Base-by-base conservation (phyloP, 2,329 filamentous ascomycete genomes). In the Nigrospora oryzae region DNA sequence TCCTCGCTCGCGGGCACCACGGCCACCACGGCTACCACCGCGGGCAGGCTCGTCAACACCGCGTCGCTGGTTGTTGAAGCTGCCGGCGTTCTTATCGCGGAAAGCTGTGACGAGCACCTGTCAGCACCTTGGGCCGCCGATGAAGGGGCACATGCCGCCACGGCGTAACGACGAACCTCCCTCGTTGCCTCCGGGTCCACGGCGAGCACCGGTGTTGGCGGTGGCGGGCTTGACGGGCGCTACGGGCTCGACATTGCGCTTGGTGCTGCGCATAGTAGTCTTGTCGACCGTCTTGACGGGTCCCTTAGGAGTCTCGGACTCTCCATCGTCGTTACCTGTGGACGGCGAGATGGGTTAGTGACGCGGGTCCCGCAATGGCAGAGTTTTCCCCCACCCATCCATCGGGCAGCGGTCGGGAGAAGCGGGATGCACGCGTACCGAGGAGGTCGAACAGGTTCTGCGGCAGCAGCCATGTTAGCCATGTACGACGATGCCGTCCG, bases 361-460 rank as follows among this genome's bases (percentile, higher is more conserved):
- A 42, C 51, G 23, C 23, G 23, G 23, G 23, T 28, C 23, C 23
- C 23, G 23, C 23, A 28, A 17, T 15, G 45, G 46, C 48, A 53
- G 43, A 56, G 43, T 53, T 51, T 56, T 56, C 51, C 51, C 43
- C 38, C 19, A 19, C 5, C 5, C 14, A 36, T 36, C 15, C 15
- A 36, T 36, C 34, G 40, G 13, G 23, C 23, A 10, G 23, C 19
- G 32, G 40, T 23, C 51, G 48, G 47, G 48, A 47, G 40, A n/a
- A 48, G 53, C 46, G 53, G 49, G 46, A 45, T 49, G 53, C 51
- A 51, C 56, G 64, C 70, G 63, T 95, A 97, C 93, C 91, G 80
- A 98, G 89, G 76, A 95, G 84, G 81, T 93, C 91, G 81, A 87
- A 97, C 65, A 87, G 84, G 81, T 98, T 98, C 93, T 97, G 57